Conservation (phyloP, 306 rosid genomes). For the Prunus mira region DNA sequence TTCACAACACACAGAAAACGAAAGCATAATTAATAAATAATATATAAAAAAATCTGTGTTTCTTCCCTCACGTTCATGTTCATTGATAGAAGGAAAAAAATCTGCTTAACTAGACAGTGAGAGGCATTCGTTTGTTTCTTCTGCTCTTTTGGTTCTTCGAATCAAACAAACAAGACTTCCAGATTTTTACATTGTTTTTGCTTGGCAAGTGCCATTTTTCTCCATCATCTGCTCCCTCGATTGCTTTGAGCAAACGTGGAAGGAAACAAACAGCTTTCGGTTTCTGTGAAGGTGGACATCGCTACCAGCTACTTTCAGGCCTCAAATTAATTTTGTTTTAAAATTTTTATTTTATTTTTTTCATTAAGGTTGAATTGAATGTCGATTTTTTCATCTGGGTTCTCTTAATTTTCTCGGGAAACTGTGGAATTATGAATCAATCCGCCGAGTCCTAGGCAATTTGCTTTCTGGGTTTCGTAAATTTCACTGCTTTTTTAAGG, state of each 20-base stretch:
- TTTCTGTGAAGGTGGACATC: conserved; percentile 32
- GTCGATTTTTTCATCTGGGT: conserved; percentile 20
- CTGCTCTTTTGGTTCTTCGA: conserved; percentile 9
- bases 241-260: not conserved
- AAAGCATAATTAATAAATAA: too few relatives aligned
- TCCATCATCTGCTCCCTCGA: not conserved
- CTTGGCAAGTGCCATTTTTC: not conserved
- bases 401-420: conserved; percentile 19
- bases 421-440: not conserved
- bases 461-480: conserved; percentile 5
- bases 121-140: not conserved
- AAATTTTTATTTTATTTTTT: not conserved
- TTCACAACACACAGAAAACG: too few relatives aligned
- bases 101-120: not conserved
- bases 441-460: not conserved
- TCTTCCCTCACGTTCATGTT: too few relatives aligned
- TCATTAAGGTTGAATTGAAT: not conserved
- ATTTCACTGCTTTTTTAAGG: not conserved
- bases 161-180: conserved; percentile 14
- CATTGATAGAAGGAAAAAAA: not conserved
- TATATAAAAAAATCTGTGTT: too few relatives aligned
- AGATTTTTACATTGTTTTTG: not conserved
- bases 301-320: not conserved
- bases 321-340: not conserved
- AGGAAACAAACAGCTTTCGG: not conserved